A percentile compares a stretch with the other conserved stretches of the same genome.
Conservation (phyloP, 768 basidiomycete genomes). For the Jaapia argillacea region DNA sequence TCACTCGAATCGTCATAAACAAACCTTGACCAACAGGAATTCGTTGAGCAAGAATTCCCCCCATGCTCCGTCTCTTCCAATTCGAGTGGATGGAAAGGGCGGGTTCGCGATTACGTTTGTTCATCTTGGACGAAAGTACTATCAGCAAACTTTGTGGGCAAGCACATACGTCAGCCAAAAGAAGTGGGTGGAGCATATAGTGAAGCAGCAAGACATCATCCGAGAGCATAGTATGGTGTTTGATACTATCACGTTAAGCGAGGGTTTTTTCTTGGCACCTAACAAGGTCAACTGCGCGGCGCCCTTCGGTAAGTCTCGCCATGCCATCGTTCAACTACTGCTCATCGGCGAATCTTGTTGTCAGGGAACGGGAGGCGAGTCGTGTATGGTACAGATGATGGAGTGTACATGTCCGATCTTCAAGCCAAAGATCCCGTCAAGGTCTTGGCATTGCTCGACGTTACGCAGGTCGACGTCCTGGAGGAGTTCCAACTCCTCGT, state of each 20-base stretch:
- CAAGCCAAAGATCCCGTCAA: slow-evolving; percentile 80
- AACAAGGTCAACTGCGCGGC: slow-evolving; percentile 93
- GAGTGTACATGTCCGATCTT: slow-evolving; percentile 90
- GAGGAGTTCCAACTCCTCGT: slow-evolving; percentile 94
- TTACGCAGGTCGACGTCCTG: slow-evolving; percentile 90
- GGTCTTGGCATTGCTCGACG: slow-evolving; percentile 81
- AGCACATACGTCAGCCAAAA: slow-evolving; percentile 73
- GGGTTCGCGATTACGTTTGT: slow-evolving; percentile 90
- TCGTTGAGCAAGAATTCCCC: slow-evolving; percentile 32
- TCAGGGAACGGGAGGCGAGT: slow-evolving; percentile 74
- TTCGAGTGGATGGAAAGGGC: slow-evolving; percentile 60
- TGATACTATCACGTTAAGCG: slow-evolving; percentile 74
- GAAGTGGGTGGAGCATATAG: slow-evolving; percentile 91
- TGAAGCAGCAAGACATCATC: slow-evolving; percentile 80
- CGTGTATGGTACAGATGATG: slow-evolving; percentile 96
- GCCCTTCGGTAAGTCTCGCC: slow-evolving; percentile 60
- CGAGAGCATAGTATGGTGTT: slow-evolving; percentile 81
- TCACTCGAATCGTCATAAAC: slow-evolving; percentile 12
- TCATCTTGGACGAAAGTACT: slow-evolving; percentile 88
- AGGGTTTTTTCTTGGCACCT: slow-evolving; percentile 77
- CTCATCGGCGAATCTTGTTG: background rate
- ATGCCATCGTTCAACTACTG: background rate
- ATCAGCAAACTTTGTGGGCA: slow-evolving; percentile 88
- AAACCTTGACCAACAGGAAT: slow-evolving; percentile 32
- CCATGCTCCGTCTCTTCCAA: slow-evolving; percentile 36